Evolutionary conservation across 2,329 filamentous ascomycete genomes (phyloP).

Genomic region (Sporothrix pallida): DNA sequence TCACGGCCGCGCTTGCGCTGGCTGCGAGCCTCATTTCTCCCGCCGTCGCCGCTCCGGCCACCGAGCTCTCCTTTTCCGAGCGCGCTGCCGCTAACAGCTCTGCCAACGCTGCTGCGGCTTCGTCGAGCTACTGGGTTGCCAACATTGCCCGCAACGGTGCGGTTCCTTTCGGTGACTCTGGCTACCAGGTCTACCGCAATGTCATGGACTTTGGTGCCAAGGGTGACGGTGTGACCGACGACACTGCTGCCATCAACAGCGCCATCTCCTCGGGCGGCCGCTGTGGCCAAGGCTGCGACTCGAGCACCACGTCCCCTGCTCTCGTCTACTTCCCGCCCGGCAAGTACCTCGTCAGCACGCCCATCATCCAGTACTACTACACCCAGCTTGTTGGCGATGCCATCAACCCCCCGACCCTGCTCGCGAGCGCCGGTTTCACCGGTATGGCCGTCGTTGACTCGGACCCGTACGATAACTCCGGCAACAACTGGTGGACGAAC

Average conservation of each 20-base stretch:
- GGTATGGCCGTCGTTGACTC: constrained; percentile 91
- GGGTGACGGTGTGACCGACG: constrained; percentile 74
- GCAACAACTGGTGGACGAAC: constrained; percentile 78
- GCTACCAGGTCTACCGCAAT: constrained; percentile 77
- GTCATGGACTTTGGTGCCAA: constrained; percentile 76
- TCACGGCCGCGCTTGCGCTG: constrained; percentile 50
- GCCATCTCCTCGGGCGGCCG: constrained; percentile 79
- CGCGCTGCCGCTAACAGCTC: constrained; percentile 30
- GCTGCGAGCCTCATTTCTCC: constrained; percentile 32
- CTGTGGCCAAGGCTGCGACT: constrained; percentile 82
- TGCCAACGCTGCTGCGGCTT: constrained; percentile 3
- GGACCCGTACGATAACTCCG: constrained; percentile 76
- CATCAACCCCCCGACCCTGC: constrained; percentile 72
- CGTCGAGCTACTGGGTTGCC: constrained; percentile 70
- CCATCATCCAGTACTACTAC: constrained; percentile 88
- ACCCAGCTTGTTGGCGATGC: constrained; percentile 90
- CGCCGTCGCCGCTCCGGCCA: constrained; percentile 35
- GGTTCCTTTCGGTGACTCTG: constrained; percentile 63
- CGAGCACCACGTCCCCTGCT: constrained; percentile 80
- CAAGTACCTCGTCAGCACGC: constrained; percentile 79
- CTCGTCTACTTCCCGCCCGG: constrained; percentile 91
- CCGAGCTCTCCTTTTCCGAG: background rate
- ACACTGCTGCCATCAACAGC: constrained; percentile 85
- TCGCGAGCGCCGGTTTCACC: constrained; percentile 71
- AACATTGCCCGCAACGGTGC: constrained; percentile 71